Conservation (phyloP, 371 early-diverging fungal genomes). For the Mortierella sp. region DNA sequence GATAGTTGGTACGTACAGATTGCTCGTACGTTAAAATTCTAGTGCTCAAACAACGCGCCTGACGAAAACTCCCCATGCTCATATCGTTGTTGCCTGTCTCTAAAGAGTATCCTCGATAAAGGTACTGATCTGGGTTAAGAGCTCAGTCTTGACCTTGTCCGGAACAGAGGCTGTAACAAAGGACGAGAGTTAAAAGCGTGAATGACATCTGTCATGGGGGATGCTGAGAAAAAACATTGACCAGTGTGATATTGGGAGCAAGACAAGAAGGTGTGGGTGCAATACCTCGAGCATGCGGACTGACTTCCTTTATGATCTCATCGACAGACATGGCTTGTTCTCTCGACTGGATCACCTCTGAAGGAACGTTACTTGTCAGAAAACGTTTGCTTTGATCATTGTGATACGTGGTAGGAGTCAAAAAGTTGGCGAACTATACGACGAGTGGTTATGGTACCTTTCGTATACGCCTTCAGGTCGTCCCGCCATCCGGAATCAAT, state of each 20-base stretch:
- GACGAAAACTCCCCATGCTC: too few species aligned
- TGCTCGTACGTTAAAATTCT: neutral
- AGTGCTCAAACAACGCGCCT: too few species aligned
- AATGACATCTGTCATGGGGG: neutral
- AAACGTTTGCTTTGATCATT: neutral
- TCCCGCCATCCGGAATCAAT: constrained; percentile 54
- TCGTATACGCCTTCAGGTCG: constrained; percentile 41
- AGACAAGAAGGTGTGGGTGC: neutral
- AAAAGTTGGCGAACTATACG: neutral
- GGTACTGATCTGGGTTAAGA: constrained; percentile 39
- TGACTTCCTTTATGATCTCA: constrained; percentile 47
- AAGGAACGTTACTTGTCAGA: neutral
- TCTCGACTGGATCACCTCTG: constrained; percentile 38
- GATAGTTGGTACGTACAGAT: neutral
- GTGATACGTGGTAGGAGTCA: neutral
- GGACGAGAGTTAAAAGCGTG: neutral
- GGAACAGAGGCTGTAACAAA: constrained; percentile 37
- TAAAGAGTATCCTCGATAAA: constrained; percentile 45
- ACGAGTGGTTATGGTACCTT: constrained; percentile 14
- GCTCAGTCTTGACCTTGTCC: constrained; percentile 48
- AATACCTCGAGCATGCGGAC: constrained; percentile 47
- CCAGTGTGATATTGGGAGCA: neutral
- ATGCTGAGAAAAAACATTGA: neutral
- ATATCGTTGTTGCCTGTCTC: constrained; percentile 1
- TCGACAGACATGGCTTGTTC: constrained; percentile 43